phyloP scores from a whole-genome alignment of 768 basidiomycete species.

The Lactarius hatsudake region DNA sequence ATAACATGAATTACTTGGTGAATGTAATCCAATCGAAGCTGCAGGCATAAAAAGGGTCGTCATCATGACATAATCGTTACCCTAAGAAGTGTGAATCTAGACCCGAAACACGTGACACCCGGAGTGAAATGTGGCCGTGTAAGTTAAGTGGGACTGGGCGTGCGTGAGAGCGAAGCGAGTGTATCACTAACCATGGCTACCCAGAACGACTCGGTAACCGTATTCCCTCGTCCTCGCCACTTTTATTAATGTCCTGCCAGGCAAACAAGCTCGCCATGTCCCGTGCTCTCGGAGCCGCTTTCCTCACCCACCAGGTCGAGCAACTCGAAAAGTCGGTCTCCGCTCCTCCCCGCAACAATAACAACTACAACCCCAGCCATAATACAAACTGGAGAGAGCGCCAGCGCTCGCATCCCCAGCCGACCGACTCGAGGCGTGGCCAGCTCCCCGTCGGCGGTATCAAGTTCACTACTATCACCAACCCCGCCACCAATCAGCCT shows the following conservation, averaged over 20 bases:
- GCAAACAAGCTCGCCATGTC: slow-evolving; percentile 76
- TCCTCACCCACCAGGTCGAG: slow-evolving; percentile 84
- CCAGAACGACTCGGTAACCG: background rate
- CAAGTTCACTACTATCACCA: slow-evolving; percentile 9
- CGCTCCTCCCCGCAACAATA: slow-evolving; percentile 34
- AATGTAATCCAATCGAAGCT: slow-evolving; percentile 70
- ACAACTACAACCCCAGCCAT: slow-evolving; percentile 27
- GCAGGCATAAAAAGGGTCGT: slow-evolving; percentile 28
- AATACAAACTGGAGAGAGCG: slow-evolving; percentile 23
- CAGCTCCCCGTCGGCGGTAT: slow-evolving; percentile 21
- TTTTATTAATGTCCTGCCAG: background rate
- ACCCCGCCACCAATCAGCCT: background rate
- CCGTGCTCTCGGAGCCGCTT: slow-evolving; percentile 81
- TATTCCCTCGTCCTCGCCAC: background rate
- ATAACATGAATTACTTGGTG: slow-evolving; percentile 75
- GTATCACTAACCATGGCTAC: background rate
- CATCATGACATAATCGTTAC: background rate
- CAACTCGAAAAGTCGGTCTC: slow-evolving; percentile 78
- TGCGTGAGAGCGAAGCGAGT: background rate
- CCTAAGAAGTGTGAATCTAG: background rate
- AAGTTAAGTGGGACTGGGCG: background rate
- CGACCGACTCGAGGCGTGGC: slow-evolving; percentile 31
- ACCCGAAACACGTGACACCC: background rate
- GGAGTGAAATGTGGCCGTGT: background rate
- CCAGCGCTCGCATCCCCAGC: slow-evolving; percentile 17